Evolutionary conservation across 2,329 filamentous ascomycete species (phyloP).

Genomic region (Aspergillus puulaauensis): DNA sequence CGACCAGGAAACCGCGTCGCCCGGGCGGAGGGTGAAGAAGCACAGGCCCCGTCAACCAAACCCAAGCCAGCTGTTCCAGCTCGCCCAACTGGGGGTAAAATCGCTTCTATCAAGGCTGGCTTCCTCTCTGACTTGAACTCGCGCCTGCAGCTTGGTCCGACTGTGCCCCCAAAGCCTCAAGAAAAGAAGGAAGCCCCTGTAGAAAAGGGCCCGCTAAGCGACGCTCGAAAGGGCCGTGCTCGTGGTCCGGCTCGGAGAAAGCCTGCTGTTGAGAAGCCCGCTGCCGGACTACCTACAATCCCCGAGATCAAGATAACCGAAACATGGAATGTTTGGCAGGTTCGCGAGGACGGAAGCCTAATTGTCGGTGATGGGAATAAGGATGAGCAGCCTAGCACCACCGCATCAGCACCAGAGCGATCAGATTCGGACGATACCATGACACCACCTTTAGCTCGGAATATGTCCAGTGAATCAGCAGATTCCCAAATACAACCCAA

Average conservation of each 20-base stretch:
- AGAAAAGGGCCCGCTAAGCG: conserved; percentile 76
- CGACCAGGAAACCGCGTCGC: conserved; percentile 58
- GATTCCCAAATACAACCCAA: conserved; percentile 26
- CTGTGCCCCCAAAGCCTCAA: conserved; percentile 67
- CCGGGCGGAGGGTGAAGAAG: conserved; percentile 31
- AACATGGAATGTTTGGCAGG: conserved; percentile 43
- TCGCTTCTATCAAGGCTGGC: conserved; percentile 83
- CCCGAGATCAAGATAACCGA: conserved; percentile 40
- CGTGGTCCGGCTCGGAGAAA: conserved; percentile 80
- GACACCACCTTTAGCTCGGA: conserved; percentile 34
- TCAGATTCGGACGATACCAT: conserved; percentile 18
- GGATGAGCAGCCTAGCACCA: conserved; percentile 13
- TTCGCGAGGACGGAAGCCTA: conserved; percentile 35
- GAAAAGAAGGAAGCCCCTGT: conserved; percentile 62
- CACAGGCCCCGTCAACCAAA: conserved; percentile 50
- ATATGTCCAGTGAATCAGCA: conserved; percentile 33
- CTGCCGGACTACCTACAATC: conserved; percentile 31
- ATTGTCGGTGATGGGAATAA: conserved; percentile 26
- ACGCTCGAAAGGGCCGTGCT: conserved; percentile 87
- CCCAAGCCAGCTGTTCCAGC: conserved; percentile 81
- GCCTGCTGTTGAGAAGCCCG: conserved; percentile 60
- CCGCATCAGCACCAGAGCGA: conserved; percentile 14
- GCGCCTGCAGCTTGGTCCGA: conserved; percentile 81
- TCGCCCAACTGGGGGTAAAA: conserved; percentile 77
- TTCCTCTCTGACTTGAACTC: conserved; percentile 95